A percentile compares a stretch with the other conserved stretches of the same genome.
These are phyloP conservation scores for Cytospora mali DNA, from an alignment of 2,329 filamentous ascomycete genomes.

Conservation along the genomic window DNA sequence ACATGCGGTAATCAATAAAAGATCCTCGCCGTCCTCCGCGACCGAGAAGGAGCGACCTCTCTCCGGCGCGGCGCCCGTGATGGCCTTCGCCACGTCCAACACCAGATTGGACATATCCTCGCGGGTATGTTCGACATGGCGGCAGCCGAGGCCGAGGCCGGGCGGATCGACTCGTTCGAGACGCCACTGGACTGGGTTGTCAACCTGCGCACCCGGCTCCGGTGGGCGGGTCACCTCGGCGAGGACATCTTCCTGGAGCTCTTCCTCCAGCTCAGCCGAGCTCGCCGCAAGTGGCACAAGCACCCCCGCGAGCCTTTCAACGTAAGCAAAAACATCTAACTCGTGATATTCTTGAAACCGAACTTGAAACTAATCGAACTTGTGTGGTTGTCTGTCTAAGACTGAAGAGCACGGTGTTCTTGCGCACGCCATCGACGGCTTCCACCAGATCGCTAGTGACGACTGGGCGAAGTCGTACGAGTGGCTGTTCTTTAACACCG, in stretches of 20 bases:
- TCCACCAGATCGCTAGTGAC: constrained; percentile 1
- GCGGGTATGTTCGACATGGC: constrained; percentile 5
- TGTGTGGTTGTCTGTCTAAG: not conserved
- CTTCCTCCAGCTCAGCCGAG: not conserved
- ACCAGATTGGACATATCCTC: not conserved
- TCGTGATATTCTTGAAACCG: rapidly evolving
- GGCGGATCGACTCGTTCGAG: not conserved
- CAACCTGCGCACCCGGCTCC: not conserved
- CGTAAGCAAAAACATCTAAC: not conserved
- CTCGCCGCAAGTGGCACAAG: constrained; percentile 3
- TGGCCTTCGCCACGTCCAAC: no score
- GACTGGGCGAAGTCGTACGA: not conserved
- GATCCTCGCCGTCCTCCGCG: not conserved
- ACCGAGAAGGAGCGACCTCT: not conserved
- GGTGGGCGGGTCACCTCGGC: not conserved
- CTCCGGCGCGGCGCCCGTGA: not conserved
- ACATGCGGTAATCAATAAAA: not conserved
- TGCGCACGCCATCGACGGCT: constrained; percentile 7
- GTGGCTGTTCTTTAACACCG: not conserved
- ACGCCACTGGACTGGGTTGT: not conserved
- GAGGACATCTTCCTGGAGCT: constrained; percentile 10
- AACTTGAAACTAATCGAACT: not conserved
- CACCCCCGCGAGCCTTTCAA: constrained; percentile 13
- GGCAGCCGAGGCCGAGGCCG: not conserved
- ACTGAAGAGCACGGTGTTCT: constrained; percentile 6